Evolutionary conservation across 2,329 filamentous ascomycete genomes (phyloP).

Genomic region (Beauveria brongniartii): DNA sequence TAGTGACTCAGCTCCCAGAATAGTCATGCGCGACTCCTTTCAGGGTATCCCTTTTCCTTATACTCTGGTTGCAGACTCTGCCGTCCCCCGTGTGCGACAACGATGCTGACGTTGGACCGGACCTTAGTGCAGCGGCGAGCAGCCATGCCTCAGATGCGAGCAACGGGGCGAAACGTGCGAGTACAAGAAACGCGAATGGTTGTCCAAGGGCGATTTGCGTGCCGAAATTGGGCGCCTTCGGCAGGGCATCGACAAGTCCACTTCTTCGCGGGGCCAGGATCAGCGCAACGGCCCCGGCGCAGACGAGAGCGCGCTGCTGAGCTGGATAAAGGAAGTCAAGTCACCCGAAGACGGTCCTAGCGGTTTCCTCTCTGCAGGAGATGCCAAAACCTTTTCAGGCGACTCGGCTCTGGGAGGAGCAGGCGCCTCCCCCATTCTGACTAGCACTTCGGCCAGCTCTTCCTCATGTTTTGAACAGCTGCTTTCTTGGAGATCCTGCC

Average conservation of each 20-base stretch:
- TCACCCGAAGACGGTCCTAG: not conserved
- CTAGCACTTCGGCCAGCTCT: not conserved
- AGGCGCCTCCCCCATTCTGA: not conserved
- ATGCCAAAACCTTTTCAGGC: not conserved
- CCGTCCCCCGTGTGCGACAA: not conserved
- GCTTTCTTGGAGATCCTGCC: slow-evolving; percentile 2
- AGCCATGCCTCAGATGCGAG: slow-evolving; percentile 8
- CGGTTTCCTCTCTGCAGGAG: not conserved
- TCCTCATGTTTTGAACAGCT: slow-evolving; percentile 5
- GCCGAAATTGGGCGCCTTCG: slow-evolving; percentile 18
- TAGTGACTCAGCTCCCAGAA: not conserved
- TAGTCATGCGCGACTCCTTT: too few relatives aligned
- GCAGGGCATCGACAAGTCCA: slow-evolving; percentile 3
- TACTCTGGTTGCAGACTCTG: not conserved
- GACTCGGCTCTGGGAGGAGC: not conserved
- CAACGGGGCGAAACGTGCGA: slow-evolving; percentile 6
- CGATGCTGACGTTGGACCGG: not conserved
- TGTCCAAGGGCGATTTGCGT: slow-evolving; percentile 15
- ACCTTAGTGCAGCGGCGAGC: slow-evolving; percentile 8
- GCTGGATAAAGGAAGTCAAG: not conserved
- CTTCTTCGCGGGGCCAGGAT: not conserved
- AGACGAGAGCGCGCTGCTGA: not conserved
- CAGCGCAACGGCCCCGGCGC: not conserved
- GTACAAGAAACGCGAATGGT: slow-evolving; percentile 6
- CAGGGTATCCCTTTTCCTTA: not conserved